A percentile compares a stretch with the other conserved stretches of the same genome.
Evolutionary conservation across 2,329 filamentous ascomycete genomes (phyloP).

Genomic region (Kalmusia sp.): DNA sequence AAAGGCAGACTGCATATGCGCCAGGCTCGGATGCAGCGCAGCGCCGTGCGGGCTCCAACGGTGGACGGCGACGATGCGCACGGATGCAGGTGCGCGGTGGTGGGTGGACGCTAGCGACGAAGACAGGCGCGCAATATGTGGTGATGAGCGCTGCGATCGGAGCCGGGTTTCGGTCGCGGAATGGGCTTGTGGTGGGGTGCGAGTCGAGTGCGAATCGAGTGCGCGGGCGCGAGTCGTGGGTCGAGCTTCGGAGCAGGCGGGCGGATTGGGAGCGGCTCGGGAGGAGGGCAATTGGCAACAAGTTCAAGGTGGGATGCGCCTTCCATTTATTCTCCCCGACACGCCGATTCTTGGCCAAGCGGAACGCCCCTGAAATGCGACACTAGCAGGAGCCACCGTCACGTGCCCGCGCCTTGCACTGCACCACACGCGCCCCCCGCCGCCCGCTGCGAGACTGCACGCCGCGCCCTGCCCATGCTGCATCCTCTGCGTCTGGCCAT

Average conservation of each 20-base stretch:
- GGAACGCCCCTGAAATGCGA: constrained; percentile 24
- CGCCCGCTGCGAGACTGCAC: constrained; percentile 9
- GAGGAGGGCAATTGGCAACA: constrained; percentile 30
- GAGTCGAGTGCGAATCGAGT: constrained; percentile 27
- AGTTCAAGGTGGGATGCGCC: constrained; percentile 23
- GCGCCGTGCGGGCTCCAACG: constrained; percentile 26
- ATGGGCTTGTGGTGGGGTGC: constrained; percentile 24
- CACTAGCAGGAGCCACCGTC: constrained; percentile 19
- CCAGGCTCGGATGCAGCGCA: constrained; percentile 9
- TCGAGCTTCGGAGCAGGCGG: constrained; percentile 35
- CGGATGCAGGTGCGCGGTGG: constrained; percentile 17
- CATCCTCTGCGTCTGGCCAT: neutral
- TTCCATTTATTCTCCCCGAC: constrained; percentile 29
- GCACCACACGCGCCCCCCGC: neutral
- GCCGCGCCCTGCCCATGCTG: neutral
- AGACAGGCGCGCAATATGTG: constrained; percentile 22
- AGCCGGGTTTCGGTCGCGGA: constrained; percentile 15
- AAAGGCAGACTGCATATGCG: constrained; percentile 28
- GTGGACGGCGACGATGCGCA: constrained; percentile 24
- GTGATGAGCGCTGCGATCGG: constrained; percentile 9
- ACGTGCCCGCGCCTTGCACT: constrained; percentile 12
- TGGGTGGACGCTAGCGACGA: constrained; percentile 16
- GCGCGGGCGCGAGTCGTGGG: constrained; percentile 28
- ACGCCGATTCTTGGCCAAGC: constrained; percentile 28
- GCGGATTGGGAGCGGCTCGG: constrained; percentile 44